Evolutionary conservation across 441 rosid genomes (phyloP).

Genomic region (Caryocar brasiliense): DNA sequence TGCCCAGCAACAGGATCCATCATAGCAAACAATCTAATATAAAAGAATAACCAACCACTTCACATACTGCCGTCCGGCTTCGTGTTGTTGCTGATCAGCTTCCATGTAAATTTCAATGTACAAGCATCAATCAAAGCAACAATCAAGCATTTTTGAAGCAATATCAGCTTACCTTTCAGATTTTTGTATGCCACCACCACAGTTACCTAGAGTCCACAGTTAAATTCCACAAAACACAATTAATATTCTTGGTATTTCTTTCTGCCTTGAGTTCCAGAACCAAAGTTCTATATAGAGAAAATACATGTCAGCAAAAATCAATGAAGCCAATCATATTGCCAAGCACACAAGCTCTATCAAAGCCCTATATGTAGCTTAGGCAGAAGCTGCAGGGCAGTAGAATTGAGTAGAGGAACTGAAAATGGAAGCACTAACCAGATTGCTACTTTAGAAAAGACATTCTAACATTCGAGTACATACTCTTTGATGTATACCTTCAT

Average conservation of each 20-base stretch:
- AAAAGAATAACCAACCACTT: slow-evolving; percentile 5
- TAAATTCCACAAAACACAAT: not conserved
- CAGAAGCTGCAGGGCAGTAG: not conserved
- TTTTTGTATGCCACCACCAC: slow-evolving; percentile 4
- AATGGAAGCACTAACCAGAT: no score
- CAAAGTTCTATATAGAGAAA: no score
- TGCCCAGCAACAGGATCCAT: slow-evolving; percentile 7
- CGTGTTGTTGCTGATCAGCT: not conserved
- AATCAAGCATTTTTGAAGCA: no score
- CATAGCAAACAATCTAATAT: not conserved
- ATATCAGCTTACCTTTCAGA: not conserved
- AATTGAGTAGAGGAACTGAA: no score
- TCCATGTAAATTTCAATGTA: not conserved
- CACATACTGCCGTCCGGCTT: not conserved
- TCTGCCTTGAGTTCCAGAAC: no score
- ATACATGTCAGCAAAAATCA: no score
- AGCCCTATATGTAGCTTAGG: not conserved
- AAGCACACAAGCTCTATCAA: not conserved
- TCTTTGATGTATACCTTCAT: not conserved
- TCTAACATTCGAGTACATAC: not conserved
- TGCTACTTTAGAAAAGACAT: not conserved
- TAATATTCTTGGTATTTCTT: no score
- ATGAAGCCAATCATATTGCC: not conserved
- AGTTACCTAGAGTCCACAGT: not conserved
- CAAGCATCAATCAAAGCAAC: not conserved